A percentile compares a stretch with the other conserved stretches of the same genome.
Evolutionary conservation across 2,329 filamentous ascomycete genomes (phyloP).

Genomic region (Neonectria ditissima): DNA sequence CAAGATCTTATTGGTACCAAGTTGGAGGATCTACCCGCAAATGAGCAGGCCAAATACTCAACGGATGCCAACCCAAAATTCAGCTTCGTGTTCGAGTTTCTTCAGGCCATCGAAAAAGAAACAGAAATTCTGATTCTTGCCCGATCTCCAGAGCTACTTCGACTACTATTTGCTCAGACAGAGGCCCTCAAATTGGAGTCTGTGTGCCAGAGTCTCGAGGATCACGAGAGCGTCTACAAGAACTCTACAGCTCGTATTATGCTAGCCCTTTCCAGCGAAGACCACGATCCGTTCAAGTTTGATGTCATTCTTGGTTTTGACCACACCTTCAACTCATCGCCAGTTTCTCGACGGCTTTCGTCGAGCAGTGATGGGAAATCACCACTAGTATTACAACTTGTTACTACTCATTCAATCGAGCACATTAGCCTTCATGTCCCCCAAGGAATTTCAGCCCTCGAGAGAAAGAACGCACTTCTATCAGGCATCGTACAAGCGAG

Average conservation of each 20-base stretch:
- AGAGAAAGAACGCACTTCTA: slow-evolving; percentile 61
- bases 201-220: slow-evolving; percentile 48
- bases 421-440: slow-evolving; percentile 64
- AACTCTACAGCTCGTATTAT: slow-evolving; percentile 55
- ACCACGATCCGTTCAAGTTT: slow-evolving; percentile 54
- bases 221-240: slow-evolving; percentile 43
- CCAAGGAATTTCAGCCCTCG: slow-evolving; percentile 50
- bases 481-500: slow-evolving; percentile 52
- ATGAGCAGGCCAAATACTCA: slow-evolving; percentile 63
- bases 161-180: slow-evolving; percentile 64
- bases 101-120: slow-evolving; percentile 58
- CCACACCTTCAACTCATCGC: slow-evolving; percentile 58
- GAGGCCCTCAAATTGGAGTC: slow-evolving; percentile 53
- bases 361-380: slow-evolving; percentile 41
- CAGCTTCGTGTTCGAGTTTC: slow-evolving; percentile 67
- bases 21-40: slow-evolving; percentile 52
- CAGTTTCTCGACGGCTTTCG: slow-evolving; percentile 40
- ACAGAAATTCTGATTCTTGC: slow-evolving; percentile 66
- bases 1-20: slow-evolving; percentile 61
- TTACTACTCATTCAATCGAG: slow-evolving; percentile 65
- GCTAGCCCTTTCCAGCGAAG: slow-evolving; percentile 56
- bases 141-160: slow-evolving; percentile 61
- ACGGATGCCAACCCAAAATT: slow-evolving; percentile 70
- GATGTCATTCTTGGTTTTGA: slow-evolving; percentile 68
- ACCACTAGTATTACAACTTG: slow-evolving; percentile 62